Evolutionary conservation across 169 alveolate genomes (phyloP).

Genomic region (Plasmodium coatneyi): DNA sequence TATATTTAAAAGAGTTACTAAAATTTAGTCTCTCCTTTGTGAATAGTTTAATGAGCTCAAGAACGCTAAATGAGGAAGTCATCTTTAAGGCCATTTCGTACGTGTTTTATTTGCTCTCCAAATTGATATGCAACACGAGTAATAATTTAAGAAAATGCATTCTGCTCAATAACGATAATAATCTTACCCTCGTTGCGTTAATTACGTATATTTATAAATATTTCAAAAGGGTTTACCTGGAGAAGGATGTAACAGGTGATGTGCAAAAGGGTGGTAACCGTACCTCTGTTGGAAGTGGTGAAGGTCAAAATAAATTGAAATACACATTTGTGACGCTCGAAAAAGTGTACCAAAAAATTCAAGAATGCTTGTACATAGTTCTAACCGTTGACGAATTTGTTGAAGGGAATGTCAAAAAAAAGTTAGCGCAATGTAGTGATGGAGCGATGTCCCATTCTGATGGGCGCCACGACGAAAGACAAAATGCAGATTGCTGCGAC

Average conservation of each 20-base stretch:
- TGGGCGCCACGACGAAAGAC: background rate
- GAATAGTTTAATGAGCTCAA: conserved; percentile 26
- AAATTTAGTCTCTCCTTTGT: conserved; percentile 23
- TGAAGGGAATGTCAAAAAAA: conserved; percentile 18
- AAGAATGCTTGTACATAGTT: conserved; percentile 60
- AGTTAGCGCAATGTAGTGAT: background rate
- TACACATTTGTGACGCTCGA: conserved; percentile 41
- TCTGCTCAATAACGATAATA: conserved; percentile 37
- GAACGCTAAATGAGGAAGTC: conserved; percentile 26
- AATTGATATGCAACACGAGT: conserved; percentile 50
- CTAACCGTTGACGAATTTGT: conserved; percentile 55
- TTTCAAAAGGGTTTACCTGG: conserved; percentile 47
- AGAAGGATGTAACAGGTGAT: background rate
- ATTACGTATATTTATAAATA: conserved; percentile 57
- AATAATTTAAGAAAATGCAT: conserved; percentile 16
- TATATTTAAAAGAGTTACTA: conserved; percentile 54
- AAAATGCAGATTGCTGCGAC: background rate
- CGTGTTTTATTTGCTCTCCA: conserved; percentile 53
- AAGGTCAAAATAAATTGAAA: conserved; percentile 5
- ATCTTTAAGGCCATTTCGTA: conserved; percentile 52
- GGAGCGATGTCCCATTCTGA: background rate
- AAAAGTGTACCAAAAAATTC: conserved; percentile 67
- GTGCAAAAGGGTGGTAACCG: background rate
- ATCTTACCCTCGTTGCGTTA: conserved; percentile 7
- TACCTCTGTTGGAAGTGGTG: background rate